Evolutionary conservation across 2,329 filamentous ascomycete genomes (phyloP), one percentile per base, ranked within the genome.

Genomic region (Monosporascus sp.): DNA sequence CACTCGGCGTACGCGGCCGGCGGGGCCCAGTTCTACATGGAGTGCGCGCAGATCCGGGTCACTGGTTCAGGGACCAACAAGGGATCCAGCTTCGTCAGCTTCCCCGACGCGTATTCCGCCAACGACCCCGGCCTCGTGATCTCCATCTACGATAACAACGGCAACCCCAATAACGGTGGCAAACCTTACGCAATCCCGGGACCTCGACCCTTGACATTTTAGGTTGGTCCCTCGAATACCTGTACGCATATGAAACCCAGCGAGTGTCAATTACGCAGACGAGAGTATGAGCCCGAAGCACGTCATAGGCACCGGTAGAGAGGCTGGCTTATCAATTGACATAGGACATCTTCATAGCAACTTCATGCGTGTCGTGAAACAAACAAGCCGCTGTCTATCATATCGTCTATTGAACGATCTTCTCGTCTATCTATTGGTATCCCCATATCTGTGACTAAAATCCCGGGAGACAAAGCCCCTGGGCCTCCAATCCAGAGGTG

Each of bases 1-100:
- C 72, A 75, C 60, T 64, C 61, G 15, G 71, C 71, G n/a, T 61
- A 63, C 31, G 45, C 37, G n/a, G 51, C 61, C 35, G 64, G 65
- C n/a, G 64, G 62, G 45, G 70, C 71, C 8, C 70, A 73, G 60
- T 72, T 72, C 62, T 72, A 72, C 58, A 67, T 70, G 54, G 63
- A 65, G 56, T 73, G 70, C 54, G 69, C 68, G 14, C 70, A 73
- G 58, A 61, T 70, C n/a, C 57, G 58, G 11, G 58, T 68, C 45
- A 59, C 62, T 24, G 68, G 65, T 53, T 69, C 64, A 7, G 72
- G 71, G 7, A 65, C 50, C 24, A 63, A 59, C 54, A 52, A 56
- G 15, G 62, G 58, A 24, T 55, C 58, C n/a, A 54, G 61, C 58
- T 58, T 60, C 7, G 68, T 70, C 48, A 64, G 60, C 51, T 71